Conservation (phyloP, 2,329 filamentous ascomycete genomes). For the Coleophoma crateriformis region DNA sequence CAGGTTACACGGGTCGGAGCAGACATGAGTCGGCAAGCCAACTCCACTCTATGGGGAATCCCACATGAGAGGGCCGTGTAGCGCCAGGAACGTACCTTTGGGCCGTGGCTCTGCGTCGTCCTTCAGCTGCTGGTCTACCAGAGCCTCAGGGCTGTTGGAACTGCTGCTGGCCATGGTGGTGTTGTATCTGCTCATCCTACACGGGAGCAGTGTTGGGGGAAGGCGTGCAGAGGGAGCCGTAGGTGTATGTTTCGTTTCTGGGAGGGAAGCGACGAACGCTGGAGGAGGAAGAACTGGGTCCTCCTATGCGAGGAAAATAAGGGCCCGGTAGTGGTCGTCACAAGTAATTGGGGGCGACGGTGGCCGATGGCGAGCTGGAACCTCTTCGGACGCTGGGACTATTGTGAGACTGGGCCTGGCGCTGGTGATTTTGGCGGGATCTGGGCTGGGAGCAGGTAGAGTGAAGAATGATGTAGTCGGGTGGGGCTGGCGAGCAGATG, state of each 20-base stretch:
- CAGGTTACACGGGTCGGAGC: neutral
- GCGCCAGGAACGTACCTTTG: neutral
- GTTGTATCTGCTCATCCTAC: neutral
- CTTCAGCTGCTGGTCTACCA: neutral
- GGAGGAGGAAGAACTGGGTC: neutral
- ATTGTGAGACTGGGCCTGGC: no score
- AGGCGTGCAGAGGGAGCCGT: neutral
- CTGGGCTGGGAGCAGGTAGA: no score
- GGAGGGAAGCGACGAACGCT: neutral
- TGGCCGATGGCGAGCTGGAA: no score
- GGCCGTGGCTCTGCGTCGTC: neutral
- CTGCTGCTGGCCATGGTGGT: neutral
- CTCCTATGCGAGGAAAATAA: neutral
- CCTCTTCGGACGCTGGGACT: no score
- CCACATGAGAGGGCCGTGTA: neutral
- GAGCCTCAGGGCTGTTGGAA: neutral
- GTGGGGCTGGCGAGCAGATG: neutral
- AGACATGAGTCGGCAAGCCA: neutral
- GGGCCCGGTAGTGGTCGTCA: no score
- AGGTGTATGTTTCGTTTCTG: neutral
- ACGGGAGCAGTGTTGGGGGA: neutral
- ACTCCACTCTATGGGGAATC: neutral
- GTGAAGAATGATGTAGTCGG: neutral
- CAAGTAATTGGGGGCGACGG: no score
- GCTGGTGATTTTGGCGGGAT: no score